Base-by-base conservation (phyloP, 2,329 filamentous ascomycete genomes). In the Colletotrichum eremochloae region DNA sequence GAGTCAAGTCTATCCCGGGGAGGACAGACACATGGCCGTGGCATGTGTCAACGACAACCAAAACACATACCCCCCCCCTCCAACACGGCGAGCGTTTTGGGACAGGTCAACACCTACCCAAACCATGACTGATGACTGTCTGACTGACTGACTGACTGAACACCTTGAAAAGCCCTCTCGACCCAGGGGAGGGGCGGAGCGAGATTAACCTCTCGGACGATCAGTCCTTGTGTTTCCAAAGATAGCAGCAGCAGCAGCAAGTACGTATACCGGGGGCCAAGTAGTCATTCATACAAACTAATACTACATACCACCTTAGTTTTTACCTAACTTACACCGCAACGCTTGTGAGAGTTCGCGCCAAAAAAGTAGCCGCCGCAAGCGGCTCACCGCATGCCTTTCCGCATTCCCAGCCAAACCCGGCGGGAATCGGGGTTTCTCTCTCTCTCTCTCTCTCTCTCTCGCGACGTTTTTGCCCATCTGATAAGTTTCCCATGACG, bases 321-420 rank as follows among this genome's bases (percentile, higher is more conserved):
- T 15, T 24, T 42, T 24, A 24, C 24, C 24, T 24, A 24, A 15
- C 40, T 20, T 20, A 44, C 42, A 18, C 15, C 40, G 15, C 1
- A 50, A 33, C 31, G 31, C 52, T 55, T 29, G 52, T 20, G 18
- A 29, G 24, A 33, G 29, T 5, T 33, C 9, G 15, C 52, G 14
- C 24, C 24, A 5, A 5, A 31, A 65, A n/a, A 8, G 55, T 61
- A 55, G 55, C 18, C 44, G 44, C 44, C 24, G 68, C 68, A 62
- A 71, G 63, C 68, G 63, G 68, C 56, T 67, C 63, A 42, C 48
- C 48, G 33, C 48, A 64, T 55, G 24, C 31, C 48, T 46, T 29
- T 40, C 20, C 52, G 5, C 15, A 40, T 24, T 29, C 44, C 33
- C 12, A 33, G 24, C 61, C 46, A 31, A 18, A 15, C 42, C 61